Percentiles rank a stretch among this genome's conserved stretches.
Evolutionary conservation across 2,329 filamentous ascomycete genomes (phyloP).

Genomic region (Thermoascus crustaceus): DNA sequence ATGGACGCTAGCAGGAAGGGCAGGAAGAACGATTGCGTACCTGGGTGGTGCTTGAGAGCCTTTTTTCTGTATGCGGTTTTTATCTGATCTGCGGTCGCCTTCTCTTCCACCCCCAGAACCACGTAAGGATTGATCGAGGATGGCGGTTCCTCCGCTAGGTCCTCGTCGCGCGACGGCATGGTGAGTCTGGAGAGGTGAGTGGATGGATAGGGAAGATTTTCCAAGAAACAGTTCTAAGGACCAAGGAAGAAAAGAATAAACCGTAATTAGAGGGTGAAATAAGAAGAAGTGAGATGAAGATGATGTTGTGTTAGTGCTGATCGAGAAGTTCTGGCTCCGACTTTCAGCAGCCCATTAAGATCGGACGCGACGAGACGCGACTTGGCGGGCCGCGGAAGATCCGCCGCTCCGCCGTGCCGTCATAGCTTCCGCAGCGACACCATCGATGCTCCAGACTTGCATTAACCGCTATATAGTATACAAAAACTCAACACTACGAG

Average conservation of each 20-base stretch:
- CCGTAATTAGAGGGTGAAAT: background rate
- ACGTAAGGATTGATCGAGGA: slow-evolving; percentile 70
- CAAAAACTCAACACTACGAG: too few species aligned
- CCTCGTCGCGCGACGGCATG: slow-evolving; percentile 33
- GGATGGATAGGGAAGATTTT: too few species aligned
- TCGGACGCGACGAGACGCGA: slow-evolving; percentile 15
- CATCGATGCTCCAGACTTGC: too few species aligned
- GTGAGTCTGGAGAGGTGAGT: background rate
- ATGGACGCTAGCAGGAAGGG: slow-evolving; percentile 1
- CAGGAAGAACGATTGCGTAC: slow-evolving; percentile 42
- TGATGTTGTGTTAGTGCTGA: background rate
- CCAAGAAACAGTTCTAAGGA: too few species aligned
- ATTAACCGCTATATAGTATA: too few species aligned
- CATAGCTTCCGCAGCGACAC: too few species aligned
- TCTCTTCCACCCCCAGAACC: slow-evolving; percentile 61
- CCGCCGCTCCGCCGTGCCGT: slow-evolving; percentile 12
- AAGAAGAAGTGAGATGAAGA: background rate
- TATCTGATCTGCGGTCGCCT: slow-evolving; percentile 69
- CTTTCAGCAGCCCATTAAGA: slow-evolving; percentile 3
- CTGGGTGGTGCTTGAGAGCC: slow-evolving; percentile 78
- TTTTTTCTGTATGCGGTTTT: slow-evolving; percentile 88
- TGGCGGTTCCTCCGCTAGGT: slow-evolving; percentile 53
- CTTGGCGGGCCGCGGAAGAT: slow-evolving; percentile 1
- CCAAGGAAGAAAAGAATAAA: background rate
- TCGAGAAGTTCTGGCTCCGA: background rate